phyloP scores from a whole-genome alignment of 768 basidiomycete genomes.

The Lentinula boryana region DNA sequence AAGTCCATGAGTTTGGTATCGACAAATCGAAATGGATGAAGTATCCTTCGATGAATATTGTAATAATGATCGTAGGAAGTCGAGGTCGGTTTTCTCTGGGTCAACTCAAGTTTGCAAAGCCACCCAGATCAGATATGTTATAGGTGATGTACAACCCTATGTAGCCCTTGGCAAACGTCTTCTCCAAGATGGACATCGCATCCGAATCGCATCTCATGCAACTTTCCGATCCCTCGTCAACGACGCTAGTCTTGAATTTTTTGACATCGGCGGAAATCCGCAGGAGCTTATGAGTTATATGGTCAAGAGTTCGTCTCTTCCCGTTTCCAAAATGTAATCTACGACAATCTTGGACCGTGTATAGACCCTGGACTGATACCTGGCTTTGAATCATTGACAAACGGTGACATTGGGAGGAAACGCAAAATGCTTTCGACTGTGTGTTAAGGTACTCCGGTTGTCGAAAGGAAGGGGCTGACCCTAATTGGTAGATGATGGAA shows the following conservation, averaged over 20 bases:
- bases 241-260: conserved; percentile 50
- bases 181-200: conserved; percentile 45
- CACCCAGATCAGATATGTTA: background rate
- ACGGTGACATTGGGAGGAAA: conserved; percentile 57
- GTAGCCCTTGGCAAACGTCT: conserved; percentile 50
- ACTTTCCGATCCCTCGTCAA: conserved; percentile 52
- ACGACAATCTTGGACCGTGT: background rate
- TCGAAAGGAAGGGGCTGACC: background rate
- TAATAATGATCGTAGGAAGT: conserved; percentile 65
- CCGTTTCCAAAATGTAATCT: background rate
- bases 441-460: background rate
- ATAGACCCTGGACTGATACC: conserved; percentile 62
- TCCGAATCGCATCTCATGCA: conserved; percentile 58
- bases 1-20: conserved; percentile 46
- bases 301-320: conserved; percentile 50
- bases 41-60: conserved; percentile 44
- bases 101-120: background rate
- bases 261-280: conserved; percentile 56
- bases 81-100: conserved; percentile 34
- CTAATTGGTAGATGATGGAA: conserved; percentile 40
- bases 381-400: conserved; percentile 48
- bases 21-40: conserved; percentile 29
- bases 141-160: conserved; percentile 66
- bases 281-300: conserved; percentile 66
- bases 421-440: conserved; percentile 50